Conservation (phyloP, 2,329 filamentous ascomycete genomes). For the Claviceps africana region DNA sequence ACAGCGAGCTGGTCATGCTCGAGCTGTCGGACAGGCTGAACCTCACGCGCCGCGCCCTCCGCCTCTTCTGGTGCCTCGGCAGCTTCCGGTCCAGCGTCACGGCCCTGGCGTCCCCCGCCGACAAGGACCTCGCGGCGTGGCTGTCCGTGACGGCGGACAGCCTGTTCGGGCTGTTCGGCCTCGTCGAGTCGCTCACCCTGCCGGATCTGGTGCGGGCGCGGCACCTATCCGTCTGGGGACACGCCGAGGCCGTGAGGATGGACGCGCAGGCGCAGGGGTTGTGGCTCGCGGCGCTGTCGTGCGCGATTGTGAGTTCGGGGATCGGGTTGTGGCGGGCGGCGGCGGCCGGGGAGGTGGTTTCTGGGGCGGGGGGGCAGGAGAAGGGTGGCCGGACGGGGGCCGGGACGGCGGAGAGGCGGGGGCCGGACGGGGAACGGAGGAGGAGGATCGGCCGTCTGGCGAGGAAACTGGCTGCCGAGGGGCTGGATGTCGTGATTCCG, state of each 20-base stretch:
- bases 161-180: constrained; percentile 51
- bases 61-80: constrained; percentile 54
- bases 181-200: constrained; percentile 51
- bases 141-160: constrained; percentile 43
- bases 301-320: constrained; percentile 30
- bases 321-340: constrained; percentile 27
- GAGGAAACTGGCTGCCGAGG: constrained; percentile 39
- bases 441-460: constrained; percentile 22
- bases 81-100: constrained; percentile 37
- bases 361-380: constrained; percentile 4
- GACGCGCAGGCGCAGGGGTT: constrained; percentile 50
- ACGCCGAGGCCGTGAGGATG: constrained; percentile 30
- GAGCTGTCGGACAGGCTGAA: constrained; percentile 28
- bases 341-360: constrained; percentile 17
- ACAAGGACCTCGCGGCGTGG: constrained; percentile 22
- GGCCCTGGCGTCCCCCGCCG: constrained; percentile 8
- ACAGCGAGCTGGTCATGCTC: constrained; percentile 19
- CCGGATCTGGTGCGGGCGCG: constrained; percentile 33
- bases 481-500: constrained; percentile 49
- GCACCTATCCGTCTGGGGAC: constrained; percentile 37
- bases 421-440: constrained; percentile 16
- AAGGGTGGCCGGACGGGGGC: not conserved
- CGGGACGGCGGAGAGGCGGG: not conserved
- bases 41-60: constrained; percentile 46
- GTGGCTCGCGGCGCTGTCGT: constrained; percentile 51